Percentiles rank a stretch among this genome's conserved stretches.
Evolutionary conservation across 176 grass and related monocot species (phyloP).

Genomic region (Aegilops bicornis): DNA sequence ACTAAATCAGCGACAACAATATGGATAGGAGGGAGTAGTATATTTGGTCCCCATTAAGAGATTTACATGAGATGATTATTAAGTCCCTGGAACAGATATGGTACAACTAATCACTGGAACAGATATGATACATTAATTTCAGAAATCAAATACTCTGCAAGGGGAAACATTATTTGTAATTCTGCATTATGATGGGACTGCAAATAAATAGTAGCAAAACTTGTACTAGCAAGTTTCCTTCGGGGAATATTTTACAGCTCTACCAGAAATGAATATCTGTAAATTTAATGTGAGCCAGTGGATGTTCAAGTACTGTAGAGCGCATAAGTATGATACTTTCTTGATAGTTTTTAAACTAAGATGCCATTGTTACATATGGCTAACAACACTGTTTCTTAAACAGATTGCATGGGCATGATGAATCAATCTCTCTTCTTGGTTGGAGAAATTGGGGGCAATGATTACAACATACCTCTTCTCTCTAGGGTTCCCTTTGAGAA

Average conservation of each 20-base stretch:
- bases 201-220: neutral
- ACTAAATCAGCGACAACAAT: too few relatives aligned
- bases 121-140: neutral
- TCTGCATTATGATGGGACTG: neutral
- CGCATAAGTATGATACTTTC: neutral
- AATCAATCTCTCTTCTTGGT: conserved; percentile 64
- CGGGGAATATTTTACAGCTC: neutral
- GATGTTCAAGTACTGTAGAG: neutral
- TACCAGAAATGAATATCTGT: conserved; percentile 2
- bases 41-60: neutral
- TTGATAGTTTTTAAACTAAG: neutral
- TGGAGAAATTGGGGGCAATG: conserved; percentile 95
- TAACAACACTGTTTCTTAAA: conserved; percentile 4
- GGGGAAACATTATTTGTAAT: neutral
- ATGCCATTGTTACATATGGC: neutral
- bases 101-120: neutral
- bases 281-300: neutral
- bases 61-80: conserved; percentile 11
- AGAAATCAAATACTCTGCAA: neutral
- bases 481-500: conserved; percentile 37
- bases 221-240: neutral
- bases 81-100: neutral
- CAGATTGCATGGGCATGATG: conserved; percentile 41
- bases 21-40: neutral
- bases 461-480: conserved; percentile 77